Evolutionary conservation across 179 eudicot species (phyloP).

Genomic region (Silene vulgaris): DNA sequence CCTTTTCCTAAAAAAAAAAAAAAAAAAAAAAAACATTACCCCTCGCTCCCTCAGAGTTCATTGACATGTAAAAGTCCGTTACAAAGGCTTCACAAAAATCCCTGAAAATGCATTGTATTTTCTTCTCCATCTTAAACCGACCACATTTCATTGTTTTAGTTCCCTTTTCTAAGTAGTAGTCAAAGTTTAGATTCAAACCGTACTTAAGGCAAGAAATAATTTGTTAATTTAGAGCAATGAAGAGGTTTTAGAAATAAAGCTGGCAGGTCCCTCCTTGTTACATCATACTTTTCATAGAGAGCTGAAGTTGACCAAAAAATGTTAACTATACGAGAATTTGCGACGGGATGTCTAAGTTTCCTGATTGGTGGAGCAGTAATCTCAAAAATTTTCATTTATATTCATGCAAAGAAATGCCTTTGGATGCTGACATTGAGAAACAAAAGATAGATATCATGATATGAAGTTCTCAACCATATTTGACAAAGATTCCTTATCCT

Average conservation of each 20-base stretch:
- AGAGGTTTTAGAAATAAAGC: not conserved
- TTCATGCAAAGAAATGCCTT: not conserved
- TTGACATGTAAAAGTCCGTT: not conserved
- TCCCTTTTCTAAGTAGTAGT: not conserved
- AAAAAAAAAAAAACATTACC: no score
- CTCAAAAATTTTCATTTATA: not conserved
- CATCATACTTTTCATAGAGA: constrained; percentile 1
- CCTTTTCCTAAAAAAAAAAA: no score
- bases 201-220: not conserved
- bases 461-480: constrained; percentile 26
- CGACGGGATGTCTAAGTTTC: constrained; percentile 4
- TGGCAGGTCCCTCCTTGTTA: not conserved
- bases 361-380: constrained; percentile 17
- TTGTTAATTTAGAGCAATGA: not conserved
- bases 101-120: constrained; percentile 3
- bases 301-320: constrained; percentile 9
- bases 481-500: constrained; percentile 33
- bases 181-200: not conserved
- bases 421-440: not conserved
- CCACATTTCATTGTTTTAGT: not conserved
- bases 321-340: not conserved
- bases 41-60: not conserved
- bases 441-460: constrained; percentile 24
- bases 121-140: constrained; percentile 6
- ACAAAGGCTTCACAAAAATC: not conserved